Base-by-base conservation (phyloP, 202 grass and related monocot species). In the Bolboschoenoplectus hybrid region DNA sequence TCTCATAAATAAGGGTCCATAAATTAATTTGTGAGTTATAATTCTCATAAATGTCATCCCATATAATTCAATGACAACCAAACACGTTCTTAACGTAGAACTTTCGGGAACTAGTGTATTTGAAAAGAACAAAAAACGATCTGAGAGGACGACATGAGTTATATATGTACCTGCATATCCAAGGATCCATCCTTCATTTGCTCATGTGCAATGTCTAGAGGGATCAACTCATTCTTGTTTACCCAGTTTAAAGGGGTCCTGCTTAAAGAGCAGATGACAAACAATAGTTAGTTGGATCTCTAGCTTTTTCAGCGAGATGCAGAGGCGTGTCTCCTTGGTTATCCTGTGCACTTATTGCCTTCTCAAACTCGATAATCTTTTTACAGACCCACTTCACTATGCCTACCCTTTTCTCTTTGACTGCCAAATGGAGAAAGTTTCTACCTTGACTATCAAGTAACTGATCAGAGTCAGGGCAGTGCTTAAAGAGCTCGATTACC, bases 361-460 rank as follows among this genome's bases (percentile, higher is more conserved):
- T 91, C 65, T 40, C 80, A 11, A 95, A 85, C 50, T 91, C 26
- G 0, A 26, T 8, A 1, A 9, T 83, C 1, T 68, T 85, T 66
- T 84, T 81, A 79, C 67, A 89, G 65, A 92, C 78, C 80, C 64
- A 52, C 76, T 64, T 86, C 57, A 95, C 85, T 74, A 92, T 56
- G 72, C 86, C 79, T 87, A 73, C 82, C 85, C 78, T 89, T 71
- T 89, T 86, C 75, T 87, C 61, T 44, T 81, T 67, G 62, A 91
- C 75, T 67, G 91, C 91, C 82, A 88, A 35, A 85, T 95, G 91
- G 58, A 95, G 83, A 64, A 95, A 92, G 47, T 95, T 95, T 55
- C 85, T 95, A 86, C 93, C 93, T 81, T 87, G 56, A 7, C 51
- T 85, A 65, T 92, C 89, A 8, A 89, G 78, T 66, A 92, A 86